phyloP scores from a whole-genome alignment of 2,329 filamentous ascomycete genomes.

The Penicillium sp. region DNA sequence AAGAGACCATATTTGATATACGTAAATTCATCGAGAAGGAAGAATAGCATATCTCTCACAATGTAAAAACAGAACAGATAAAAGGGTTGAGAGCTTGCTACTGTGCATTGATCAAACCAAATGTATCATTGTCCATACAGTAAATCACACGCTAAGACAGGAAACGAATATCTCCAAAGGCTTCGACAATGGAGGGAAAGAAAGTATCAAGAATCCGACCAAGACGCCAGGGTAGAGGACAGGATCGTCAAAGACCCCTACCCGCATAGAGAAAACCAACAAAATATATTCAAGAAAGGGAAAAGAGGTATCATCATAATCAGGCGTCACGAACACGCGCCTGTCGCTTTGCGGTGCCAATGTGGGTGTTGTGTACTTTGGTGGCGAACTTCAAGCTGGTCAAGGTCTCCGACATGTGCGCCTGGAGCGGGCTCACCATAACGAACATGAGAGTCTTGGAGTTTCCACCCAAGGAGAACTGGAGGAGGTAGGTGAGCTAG shows the following conservation, averaged over 20 bases:
- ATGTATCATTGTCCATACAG: constrained; percentile 13
- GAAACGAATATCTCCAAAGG: constrained; percentile 4
- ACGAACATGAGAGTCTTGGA: constrained; percentile 99
- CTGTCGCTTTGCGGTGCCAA: constrained; percentile 70
- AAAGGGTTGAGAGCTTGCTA: constrained; percentile 1
- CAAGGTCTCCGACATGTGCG: constrained; percentile 86
- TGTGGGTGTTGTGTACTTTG: constrained; percentile 85
- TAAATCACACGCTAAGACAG: constrained; percentile 18
- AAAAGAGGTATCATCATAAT: constrained; percentile 22
- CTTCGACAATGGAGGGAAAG: constrained; percentile 1
- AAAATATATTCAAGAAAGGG: constrained; percentile 22
- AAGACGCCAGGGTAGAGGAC: constrained; percentile 29
- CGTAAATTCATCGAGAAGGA: constrained; percentile 10
- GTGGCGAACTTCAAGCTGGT: constrained; percentile 95
- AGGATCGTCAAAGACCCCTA: constrained; percentile 28
- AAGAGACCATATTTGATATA: constrained; percentile 14
- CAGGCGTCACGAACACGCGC: constrained; percentile 35
- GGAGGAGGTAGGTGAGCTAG: constrained; percentile 83
- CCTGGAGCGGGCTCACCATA: constrained; percentile 91
- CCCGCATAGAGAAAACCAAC: constrained; percentile 10
- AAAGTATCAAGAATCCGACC: constrained; percentile 11
- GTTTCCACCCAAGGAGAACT: constrained; percentile 92
- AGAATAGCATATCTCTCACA: background rate
- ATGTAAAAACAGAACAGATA: background rate
- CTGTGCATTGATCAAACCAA: constrained; percentile 17